Base-by-base conservation (phyloP, 331 rosid genomes). In the Stylosanthes scabra region DNA sequence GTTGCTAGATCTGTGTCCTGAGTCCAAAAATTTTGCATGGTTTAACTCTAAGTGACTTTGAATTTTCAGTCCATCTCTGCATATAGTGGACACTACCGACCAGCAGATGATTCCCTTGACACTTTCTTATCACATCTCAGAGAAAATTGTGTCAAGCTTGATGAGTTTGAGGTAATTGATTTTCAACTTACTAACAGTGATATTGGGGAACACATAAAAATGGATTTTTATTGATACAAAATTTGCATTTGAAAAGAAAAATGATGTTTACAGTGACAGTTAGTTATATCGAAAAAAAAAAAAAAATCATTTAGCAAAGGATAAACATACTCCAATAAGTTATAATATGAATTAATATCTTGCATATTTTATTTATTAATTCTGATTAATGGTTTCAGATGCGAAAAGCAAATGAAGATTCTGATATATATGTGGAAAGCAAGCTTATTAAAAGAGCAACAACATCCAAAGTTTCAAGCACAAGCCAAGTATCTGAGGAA, bases 81-180 rank as follows among this genome's bases (percentile, higher is more conserved):
- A 9, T 95, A 90, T 80, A 95, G 99, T 72, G 99, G 99, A 66
- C 99, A 95, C 78, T 95, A 95, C 74, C 90, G 96, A 40, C 99
- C 99, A 40, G 80, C 93, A 6, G 91, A 90, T 42, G 98, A 95
- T 27, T 67, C 87, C 11, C 88, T 95, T 16, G 83, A 86, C 66
- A 58, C 84, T 63, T 86, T 92, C 83, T 59, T 87, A 74, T 84
- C 90, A 14, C 74, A 80, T 83, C 96, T 95, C 65, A 70, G 75
- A 81, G 86, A 88, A 79, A 84, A 86, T 7, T 92, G 96, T 37
- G 97, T 95, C 76, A 63, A 83, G 2, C 89, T 87, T 74, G 76
- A 80, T 63, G 85, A 87, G 77, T 96, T 95, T 68, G 78, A 92
- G 99, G 99, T 95, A 80, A 71, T 40, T 59, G 61, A 68, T 79